Evolutionary conservation across 306 rosid species (phyloP).

Genomic region (Begonia loranthoides): DNA sequence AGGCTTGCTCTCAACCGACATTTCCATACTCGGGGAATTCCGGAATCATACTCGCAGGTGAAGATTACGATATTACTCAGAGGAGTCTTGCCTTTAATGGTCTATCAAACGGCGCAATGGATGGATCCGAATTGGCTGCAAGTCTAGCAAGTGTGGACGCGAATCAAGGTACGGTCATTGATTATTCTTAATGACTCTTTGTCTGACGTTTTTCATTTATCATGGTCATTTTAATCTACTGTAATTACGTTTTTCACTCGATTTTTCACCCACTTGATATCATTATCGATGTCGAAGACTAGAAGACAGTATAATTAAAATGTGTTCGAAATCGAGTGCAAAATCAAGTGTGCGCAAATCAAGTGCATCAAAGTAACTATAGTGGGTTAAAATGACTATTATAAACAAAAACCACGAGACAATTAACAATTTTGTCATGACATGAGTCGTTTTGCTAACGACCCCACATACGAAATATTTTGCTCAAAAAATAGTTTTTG

Average conservation of each 20-base stretch:
- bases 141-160: conserved; percentile 77
- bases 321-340: too few species aligned
- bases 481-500: too few species aligned
- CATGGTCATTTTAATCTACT: neutral
- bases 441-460: too few species aligned
- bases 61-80: conserved; percentile 43
- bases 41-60: conserved; percentile 85
- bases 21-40: conserved; percentile 68
- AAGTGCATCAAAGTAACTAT: too few species aligned
- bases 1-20: conserved; percentile 51
- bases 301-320: too few species aligned
- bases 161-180: conserved; percentile 50
- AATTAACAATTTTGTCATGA: too few species aligned
- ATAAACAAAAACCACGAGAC: too few species aligned
- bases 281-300: neutral
- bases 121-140: conserved; percentile 54
- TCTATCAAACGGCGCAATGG: conserved; percentile 35
- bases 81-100: conserved; percentile 12
- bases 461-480: too few species aligned
- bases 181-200: neutral
- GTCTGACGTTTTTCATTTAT: too few species aligned
- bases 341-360: too few species aligned
- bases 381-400: too few species aligned
- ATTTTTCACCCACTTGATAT: neutral
- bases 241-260: neutral